These are phyloP conservation scores for Picochlorum sp. DNA, from an alignment of 139 green algal species.

Conservation along the genomic window DNA sequence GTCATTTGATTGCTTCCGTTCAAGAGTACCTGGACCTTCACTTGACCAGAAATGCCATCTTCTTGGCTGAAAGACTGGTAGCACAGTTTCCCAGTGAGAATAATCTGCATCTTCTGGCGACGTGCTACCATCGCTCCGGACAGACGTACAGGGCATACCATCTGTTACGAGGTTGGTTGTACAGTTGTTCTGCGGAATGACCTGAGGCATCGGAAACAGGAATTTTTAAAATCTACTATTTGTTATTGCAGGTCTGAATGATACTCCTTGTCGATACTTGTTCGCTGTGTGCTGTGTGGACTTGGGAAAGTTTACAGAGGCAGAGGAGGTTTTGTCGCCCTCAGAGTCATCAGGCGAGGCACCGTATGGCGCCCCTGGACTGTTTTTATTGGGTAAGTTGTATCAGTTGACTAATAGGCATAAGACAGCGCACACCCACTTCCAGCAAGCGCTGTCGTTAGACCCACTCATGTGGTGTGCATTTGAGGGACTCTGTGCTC, in stretches of 20 bases:
- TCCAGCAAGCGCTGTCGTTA: constrained; percentile 40
- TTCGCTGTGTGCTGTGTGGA: constrained; percentile 70
- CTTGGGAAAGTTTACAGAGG: constrained; percentile 70
- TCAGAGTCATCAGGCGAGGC: constrained; percentile 43
- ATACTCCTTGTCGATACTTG: constrained; percentile 65
- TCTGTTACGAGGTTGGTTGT: constrained; percentile 49
- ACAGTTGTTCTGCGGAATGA: not conserved
- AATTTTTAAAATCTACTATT: not conserved
- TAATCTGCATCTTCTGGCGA: constrained; percentile 73
- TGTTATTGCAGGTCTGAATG: constrained; percentile 27
- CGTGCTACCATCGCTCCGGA: constrained; percentile 69
- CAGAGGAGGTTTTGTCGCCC: constrained; percentile 62
- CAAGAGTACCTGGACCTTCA: constrained; percentile 51
- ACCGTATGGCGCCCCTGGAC: constrained; percentile 68
- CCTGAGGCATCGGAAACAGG: too few species aligned
- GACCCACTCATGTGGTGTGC: constrained; percentile 85
- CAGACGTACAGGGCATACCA: constrained; percentile 68
- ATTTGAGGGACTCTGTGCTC: constrained; percentile 82
- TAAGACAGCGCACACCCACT: constrained; percentile 51
- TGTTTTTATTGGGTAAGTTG: constrained; percentile 75
- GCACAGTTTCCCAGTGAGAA: constrained; percentile 59
- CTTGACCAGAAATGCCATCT: constrained; percentile 73
- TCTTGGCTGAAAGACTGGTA: constrained; percentile 74
- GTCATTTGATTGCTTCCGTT: constrained; percentile 39
- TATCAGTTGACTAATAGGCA: constrained; percentile 48